A percentile compares a stretch with the other conserved stretches of the same genome.
Evolutionary conservation across 176 grass and related monocot genomes (phyloP).

Genomic region (Oryza longistaminata): DNA sequence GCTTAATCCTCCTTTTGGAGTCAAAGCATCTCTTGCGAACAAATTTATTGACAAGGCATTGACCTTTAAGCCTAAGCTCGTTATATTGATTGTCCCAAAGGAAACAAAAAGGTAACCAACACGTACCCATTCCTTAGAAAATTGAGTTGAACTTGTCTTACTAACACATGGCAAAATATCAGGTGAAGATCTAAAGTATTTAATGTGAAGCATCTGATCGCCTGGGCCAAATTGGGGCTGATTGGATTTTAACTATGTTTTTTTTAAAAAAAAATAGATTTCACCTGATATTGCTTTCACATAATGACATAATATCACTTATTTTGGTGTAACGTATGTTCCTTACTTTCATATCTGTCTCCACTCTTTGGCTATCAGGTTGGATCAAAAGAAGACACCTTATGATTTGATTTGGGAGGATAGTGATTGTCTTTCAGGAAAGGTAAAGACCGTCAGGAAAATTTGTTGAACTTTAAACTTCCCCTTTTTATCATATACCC

Average conservation of each 20-base stretch:
- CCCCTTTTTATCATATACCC: not conserved
- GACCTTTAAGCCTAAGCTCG: conserved; percentile 78
- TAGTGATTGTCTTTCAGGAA: conserved; percentile 64
- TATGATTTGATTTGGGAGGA: conserved; percentile 97
- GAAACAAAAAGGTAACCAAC: conserved; percentile 76
- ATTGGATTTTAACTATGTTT: too few species aligned
- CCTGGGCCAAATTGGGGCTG: too few species aligned
- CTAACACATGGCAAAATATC: too few species aligned
- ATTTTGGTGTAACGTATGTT: not conserved
- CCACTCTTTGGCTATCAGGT: conserved; percentile 37
- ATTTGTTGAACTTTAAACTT: not conserved
- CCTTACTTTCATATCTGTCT: not conserved
- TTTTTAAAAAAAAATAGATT: too few species aligned
- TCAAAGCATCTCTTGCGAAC: conserved; percentile 85
- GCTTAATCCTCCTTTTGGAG: conserved; percentile 96
- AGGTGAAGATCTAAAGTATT: too few species aligned
- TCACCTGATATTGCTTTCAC: not conserved
- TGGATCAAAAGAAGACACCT: conserved; percentile 61
- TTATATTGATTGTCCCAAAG: conserved; percentile 94
- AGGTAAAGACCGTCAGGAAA: conserved; percentile 51
- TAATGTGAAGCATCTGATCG: too few species aligned
- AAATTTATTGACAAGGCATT: conserved; percentile 96
- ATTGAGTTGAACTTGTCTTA: conserved; percentile 14
- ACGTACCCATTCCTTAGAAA: not conserved
- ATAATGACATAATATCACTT: not conserved